Percentiles rank a stretch among this genome's conserved stretches.
Conservation (phyloP, 176 grass and related monocot species). For the Triticum monococcum region DNA sequence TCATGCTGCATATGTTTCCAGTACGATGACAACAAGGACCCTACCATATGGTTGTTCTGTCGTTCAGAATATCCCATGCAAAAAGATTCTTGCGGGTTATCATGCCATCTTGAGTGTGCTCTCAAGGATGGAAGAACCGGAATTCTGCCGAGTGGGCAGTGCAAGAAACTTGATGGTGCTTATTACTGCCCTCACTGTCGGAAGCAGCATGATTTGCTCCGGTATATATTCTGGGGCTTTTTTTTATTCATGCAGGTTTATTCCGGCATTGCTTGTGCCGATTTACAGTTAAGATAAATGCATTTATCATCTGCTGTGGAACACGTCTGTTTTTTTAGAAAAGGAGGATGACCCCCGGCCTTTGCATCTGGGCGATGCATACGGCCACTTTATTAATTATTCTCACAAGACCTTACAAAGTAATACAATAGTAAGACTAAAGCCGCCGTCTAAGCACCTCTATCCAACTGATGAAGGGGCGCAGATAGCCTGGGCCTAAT, state of each 20-base stretch:
- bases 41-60: constrained; percentile 90
- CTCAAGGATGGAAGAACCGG: constrained; percentile 78
- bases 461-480: too few relatives aligned
- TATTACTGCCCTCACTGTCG: constrained; percentile 81
- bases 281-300: not conserved
- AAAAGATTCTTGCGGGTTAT: too few relatives aligned
- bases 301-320: not conserved
- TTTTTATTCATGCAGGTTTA: not conserved
- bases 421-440: too few relatives aligned
- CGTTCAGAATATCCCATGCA: not conserved
- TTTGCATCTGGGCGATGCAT: too few relatives aligned
- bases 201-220: constrained; percentile 88
- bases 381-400: too few relatives aligned
- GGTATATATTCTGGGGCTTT: constrained; percentile 50
- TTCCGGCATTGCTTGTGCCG: not conserved
- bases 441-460: too few relatives aligned
- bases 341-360: too few relatives aligned
- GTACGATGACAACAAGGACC: constrained; percentile 97
- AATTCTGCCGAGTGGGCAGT: constrained; percentile 46
- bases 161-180: constrained; percentile 70
- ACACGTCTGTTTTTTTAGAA: not conserved
- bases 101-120: constrained; percentile 52
- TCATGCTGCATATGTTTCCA: constrained; percentile 89
- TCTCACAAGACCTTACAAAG: too few relatives aligned
- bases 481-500: too few relatives aligned